phyloP scores from a whole-genome alignment of 192 early-diverging fungal species.

The Gamsiella multidivaricata region DNA sequence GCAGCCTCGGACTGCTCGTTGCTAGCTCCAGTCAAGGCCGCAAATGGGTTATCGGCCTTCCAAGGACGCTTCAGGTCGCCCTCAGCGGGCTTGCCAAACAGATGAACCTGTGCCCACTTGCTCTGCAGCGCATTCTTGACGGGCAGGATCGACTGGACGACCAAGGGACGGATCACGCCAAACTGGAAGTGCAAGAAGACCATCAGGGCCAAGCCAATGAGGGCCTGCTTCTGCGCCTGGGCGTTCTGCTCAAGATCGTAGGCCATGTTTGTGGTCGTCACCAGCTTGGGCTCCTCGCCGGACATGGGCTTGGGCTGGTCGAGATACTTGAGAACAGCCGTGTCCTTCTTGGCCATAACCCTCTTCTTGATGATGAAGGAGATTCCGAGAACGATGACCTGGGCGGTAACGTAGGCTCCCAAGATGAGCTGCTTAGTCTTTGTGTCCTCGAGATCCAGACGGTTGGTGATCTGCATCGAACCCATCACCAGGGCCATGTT shows the following conservation, averaged over 20 bases:
- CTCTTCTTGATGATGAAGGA: slow-evolving; percentile 51
- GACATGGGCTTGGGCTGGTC: slow-evolving; percentile 72
- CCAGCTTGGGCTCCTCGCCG: slow-evolving; percentile 56
- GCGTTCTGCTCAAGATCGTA: slow-evolving; percentile 81
- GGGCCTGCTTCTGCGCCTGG: slow-evolving; percentile 75
- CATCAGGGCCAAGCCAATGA: slow-evolving; percentile 78
- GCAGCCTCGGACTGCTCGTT: slow-evolving; percentile 56
- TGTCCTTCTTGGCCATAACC: slow-evolving; percentile 85
- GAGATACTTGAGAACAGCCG: slow-evolving; percentile 81
- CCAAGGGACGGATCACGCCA: slow-evolving; percentile 87
- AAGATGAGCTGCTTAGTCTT: slow-evolving; percentile 68
- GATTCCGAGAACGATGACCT: slow-evolving; percentile 63
- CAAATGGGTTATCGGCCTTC: slow-evolving; percentile 82
- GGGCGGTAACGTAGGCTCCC: slow-evolving; percentile 65
- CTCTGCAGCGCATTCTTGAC: slow-evolving; percentile 75
- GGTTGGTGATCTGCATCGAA: slow-evolving; percentile 74
- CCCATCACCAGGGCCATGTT: slow-evolving; percentile 72
- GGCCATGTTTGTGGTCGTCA: slow-evolving; percentile 75
- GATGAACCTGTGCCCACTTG: slow-evolving; percentile 82
- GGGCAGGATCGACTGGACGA: slow-evolving; percentile 87
- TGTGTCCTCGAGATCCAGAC: slow-evolving; percentile 72
- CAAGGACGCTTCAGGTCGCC: slow-evolving; percentile 89
- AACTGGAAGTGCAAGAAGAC: slow-evolving; percentile 88
- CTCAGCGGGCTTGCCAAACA: slow-evolving; percentile 77
- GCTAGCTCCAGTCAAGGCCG: slow-evolving; percentile 49